A percentile compares a stretch with the other conserved stretches of the same genome.
phyloP scores from a whole-genome alignment of 169 alveolate genomes.

The Plasmodium gonderi region DNA sequence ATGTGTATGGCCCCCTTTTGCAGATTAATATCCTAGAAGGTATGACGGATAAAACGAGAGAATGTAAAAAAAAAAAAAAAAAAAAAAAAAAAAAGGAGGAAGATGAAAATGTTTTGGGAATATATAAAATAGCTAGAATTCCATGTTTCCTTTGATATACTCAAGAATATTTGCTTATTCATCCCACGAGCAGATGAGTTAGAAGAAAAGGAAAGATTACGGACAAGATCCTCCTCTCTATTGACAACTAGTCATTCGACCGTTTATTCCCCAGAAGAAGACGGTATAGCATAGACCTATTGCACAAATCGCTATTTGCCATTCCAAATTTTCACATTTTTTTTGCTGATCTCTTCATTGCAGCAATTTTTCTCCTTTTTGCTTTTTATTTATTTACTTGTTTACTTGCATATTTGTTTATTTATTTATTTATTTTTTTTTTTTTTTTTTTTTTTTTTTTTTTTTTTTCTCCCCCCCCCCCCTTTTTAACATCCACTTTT shows the following conservation, averaged over 20 bases:
- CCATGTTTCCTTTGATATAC: background rate
- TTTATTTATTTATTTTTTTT: conserved; percentile 9
- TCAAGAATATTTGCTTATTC: background rate
- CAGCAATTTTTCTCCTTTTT: background rate
- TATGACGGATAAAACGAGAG: background rate
- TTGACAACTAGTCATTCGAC: conserved; percentile 37
- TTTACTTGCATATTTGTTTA: too few relatives aligned
- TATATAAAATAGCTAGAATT: background rate
- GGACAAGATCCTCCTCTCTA: conserved; percentile 41
- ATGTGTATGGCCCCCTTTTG: background rate
- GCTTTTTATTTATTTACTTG: background rate
- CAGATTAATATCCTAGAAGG: conserved; percentile 51
- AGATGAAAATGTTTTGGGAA: background rate
- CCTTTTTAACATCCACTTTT: background rate
- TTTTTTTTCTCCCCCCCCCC: background rate
- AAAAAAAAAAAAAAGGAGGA: background rate
- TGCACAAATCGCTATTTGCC: background rate
- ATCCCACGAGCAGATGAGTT: conserved; percentile 21
- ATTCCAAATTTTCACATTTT: too few relatives aligned
- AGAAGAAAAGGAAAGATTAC: conserved; percentile 54
- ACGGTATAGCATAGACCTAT: background rate
- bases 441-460: background rate
- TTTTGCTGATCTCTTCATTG: background rate
- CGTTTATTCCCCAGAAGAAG: conserved; percentile 34
- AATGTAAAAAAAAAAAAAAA: background rate